These are phyloP conservation scores for Cladosporium cucumerinum DNA, from an alignment of 2,329 filamentous ascomycete genomes.

Conservation along the genomic window DNA sequence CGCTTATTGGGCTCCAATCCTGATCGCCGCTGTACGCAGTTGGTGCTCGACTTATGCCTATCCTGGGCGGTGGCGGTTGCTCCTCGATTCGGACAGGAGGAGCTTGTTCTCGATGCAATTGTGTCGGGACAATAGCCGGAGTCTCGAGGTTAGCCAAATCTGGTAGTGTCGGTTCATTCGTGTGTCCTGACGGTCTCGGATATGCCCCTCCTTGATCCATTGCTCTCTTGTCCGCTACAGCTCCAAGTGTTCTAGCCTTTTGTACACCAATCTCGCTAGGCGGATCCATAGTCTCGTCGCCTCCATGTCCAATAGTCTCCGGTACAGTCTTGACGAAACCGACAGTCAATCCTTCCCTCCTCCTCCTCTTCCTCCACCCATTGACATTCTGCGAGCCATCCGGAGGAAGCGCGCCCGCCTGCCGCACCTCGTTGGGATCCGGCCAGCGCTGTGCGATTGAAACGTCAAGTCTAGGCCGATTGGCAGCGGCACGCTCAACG, in stretches of 20 bases:
- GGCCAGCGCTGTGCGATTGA: slow-evolving; percentile 51
- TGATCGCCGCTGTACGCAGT: slow-evolving; percentile 23
- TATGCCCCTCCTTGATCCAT: slow-evolving; percentile 27
- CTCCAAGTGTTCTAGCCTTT: slow-evolving; percentile 38
- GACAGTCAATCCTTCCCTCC: slow-evolving; percentile 68
- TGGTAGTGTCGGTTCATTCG: background rate
- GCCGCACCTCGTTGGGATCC: slow-evolving; percentile 43
- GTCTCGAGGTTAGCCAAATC: background rate
- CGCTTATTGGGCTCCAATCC: slow-evolving; percentile 46
- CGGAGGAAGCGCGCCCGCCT: slow-evolving; percentile 20
- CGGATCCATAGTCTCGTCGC: slow-evolving; percentile 76
- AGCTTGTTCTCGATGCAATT: background rate
- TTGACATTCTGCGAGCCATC: slow-evolving; percentile 15
- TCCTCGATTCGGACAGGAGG: background rate
- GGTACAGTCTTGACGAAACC: slow-evolving; percentile 70
- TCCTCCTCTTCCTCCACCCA: slow-evolving; percentile 37
- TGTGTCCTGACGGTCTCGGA: background rate
- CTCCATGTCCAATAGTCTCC: slow-evolving; percentile 84
- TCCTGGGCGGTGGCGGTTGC: slow-evolving; percentile 17
- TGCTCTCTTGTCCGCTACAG: slow-evolving; percentile 21
- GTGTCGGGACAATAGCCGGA: background rate
- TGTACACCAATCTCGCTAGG: slow-evolving; percentile 66
- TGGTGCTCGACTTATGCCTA: slow-evolving; percentile 22
- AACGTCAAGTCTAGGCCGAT: slow-evolving; percentile 48
- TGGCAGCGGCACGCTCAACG: slow-evolving; percentile 40